Conservation (phyloP, 805 yeast genomes). For the Lipomyces orientalis region DNA sequence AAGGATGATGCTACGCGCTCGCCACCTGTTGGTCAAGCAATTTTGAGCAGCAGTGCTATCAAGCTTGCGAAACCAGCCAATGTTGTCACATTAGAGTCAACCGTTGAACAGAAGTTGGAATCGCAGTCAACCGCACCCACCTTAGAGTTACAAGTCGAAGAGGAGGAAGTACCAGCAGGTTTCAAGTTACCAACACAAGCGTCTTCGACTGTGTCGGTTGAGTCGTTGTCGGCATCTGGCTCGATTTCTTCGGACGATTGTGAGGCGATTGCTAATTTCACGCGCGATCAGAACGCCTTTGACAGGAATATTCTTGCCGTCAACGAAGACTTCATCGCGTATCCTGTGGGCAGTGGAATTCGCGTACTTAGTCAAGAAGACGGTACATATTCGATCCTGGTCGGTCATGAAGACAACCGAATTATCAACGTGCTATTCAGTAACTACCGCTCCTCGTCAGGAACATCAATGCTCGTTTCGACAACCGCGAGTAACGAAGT, state of each 20-base stretch:
- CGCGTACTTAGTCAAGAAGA: constrained; percentile 34
- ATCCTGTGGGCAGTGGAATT: constrained; percentile 26
- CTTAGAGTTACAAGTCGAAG: background rate
- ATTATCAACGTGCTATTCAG: constrained; percentile 28
- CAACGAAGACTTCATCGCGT: constrained; percentile 33
- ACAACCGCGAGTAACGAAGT: constrained; percentile 33
- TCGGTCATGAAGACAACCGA: constrained; percentile 31
- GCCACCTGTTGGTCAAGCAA: constrained; percentile 14
- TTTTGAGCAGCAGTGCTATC: constrained; percentile 10
- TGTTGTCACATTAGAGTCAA: background rate
- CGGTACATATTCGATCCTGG: constrained; percentile 26
- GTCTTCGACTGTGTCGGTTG: constrained; percentile 13
- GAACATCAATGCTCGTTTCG: constrained; percentile 31
- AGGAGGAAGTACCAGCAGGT: constrained; percentile 7
- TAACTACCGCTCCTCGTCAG: constrained; percentile 18
- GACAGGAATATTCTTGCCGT: constrained; percentile 29
- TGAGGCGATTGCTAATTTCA: constrained; percentile 29
- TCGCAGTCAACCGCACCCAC: background rate
- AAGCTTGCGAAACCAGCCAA: constrained; percentile 1
- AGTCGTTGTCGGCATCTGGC: constrained; percentile 18
- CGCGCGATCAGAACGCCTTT: constrained; percentile 14
- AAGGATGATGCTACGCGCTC: background rate
- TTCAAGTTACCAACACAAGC: constrained; percentile 17
- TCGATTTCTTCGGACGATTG: constrained; percentile 24
- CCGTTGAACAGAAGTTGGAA: background rate